phyloP scores from a whole-genome alignment of 2,329 filamentous ascomycete species.

The Penicillium concentricum region DNA sequence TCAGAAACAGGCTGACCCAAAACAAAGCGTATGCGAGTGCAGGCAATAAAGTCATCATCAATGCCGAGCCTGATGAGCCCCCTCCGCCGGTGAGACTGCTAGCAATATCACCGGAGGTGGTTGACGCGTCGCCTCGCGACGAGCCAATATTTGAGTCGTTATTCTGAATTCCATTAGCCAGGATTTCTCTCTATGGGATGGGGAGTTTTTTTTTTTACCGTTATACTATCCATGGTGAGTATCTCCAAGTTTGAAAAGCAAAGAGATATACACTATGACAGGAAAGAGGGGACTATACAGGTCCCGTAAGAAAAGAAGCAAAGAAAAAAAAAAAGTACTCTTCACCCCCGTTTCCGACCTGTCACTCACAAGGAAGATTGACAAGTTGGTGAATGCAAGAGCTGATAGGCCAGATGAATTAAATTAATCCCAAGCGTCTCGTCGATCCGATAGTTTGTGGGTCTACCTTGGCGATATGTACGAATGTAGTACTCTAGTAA shows the following conservation, averaged over 20 bases:
- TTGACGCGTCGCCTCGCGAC: slow-evolving; percentile 40
- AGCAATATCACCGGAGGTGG: slow-evolving; percentile 33
- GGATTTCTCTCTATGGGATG: too few relatives aligned
- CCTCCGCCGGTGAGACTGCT: slow-evolving; percentile 30
- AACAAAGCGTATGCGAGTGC: slow-evolving; percentile 45
- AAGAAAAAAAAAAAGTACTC: slow-evolving; percentile 9
- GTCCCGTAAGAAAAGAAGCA: slow-evolving; percentile 1
- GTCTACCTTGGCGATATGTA: slow-evolving; percentile 4
- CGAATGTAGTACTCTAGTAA: too few relatives aligned
- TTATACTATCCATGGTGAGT: slow-evolving; percentile 17
- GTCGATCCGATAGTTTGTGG: slow-evolving; percentile 22
- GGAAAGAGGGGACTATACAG: not conserved
- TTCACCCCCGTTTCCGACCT: slow-evolving; percentile 26
- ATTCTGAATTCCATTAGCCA: slow-evolving; percentile 25
- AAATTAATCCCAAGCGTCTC: slow-evolving; percentile 10
- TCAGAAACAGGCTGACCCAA: slow-evolving; percentile 47
- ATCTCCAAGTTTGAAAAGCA: not conserved
- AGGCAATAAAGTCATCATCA: slow-evolving; percentile 52
- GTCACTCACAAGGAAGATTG: slow-evolving; percentile 22
- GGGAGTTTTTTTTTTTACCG: too few relatives aligned
- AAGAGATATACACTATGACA: not conserved
- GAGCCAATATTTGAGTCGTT: slow-evolving; percentile 46
- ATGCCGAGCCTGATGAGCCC: slow-evolving; percentile 52
- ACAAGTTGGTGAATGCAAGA: not conserved
- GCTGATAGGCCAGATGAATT: slow-evolving; percentile 19